Evolutionary conservation across 1,139 yeast genomes (phyloP), one percentile per base, ranked within the genome.

Genomic region (Tardiomyces depauwii): DNA sequence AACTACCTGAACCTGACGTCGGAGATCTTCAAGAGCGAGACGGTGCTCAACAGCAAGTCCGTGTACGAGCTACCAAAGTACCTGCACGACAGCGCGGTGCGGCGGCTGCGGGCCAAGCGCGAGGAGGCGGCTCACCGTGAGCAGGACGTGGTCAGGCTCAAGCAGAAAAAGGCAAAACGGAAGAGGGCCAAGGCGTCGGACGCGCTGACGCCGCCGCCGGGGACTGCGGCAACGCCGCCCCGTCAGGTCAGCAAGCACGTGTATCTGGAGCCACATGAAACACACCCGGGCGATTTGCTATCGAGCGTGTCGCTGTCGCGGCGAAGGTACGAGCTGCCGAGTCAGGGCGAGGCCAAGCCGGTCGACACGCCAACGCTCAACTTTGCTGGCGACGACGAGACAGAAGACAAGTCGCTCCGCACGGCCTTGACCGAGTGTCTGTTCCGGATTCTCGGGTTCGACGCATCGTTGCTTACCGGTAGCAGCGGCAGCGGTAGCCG

Each of bases 271-370:
- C 76, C 88, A 1, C 68, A 82, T 43, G 71, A 71, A 18, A 72
- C 77, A 28, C 82, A 84, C 49, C 95, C 96, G 0, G 96, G 96
- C 28, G 95, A 87, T 61, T 69, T 87, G 47, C 65, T 87, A 14
- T 83, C 95, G 0, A 84, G 84, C 45, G 95, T 83, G 0, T 93
- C 95, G 0, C 64, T 86, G 2, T 77, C 88, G 1, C 69, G 89
- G 52, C 68, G 72, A 48, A 71, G 65, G 19, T 39, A 45, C 13
- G 51, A 49, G 2, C 44, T 42, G 14, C 41, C 30, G 21, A 43
- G 28, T 16, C 36, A 41, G 39, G n/a, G 16, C 16, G 36, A 30
- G 5, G n/a, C 36, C n/a, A 30, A 30, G 39, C 13, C 19, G 33
- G 6, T 3, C 14, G 42, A 40, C 42, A 43, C 18, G 23, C 38